phyloP scores from a whole-genome alignment of 2,329 filamentous ascomycete genomes.

The Cladobotryum mycophilum region DNA sequence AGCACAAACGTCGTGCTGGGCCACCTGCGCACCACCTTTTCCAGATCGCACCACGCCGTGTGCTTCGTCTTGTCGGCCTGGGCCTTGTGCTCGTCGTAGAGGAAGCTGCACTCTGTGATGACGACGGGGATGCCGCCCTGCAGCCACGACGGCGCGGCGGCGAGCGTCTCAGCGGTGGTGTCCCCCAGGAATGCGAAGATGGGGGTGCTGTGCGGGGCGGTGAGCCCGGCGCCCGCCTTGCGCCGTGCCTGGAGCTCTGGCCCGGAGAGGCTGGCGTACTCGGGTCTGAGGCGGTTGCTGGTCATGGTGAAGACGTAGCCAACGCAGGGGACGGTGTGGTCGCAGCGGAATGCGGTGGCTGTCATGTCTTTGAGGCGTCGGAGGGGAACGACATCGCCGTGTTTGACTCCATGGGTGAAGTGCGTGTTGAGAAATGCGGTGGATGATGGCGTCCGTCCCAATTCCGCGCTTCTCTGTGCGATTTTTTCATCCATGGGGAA shows the following conservation, averaged over 20 bases:
- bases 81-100: slow-evolving; percentile 35
- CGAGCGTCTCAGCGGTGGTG: slow-evolving; percentile 36
- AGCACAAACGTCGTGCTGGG: slow-evolving; percentile 39
- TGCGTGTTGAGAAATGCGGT: slow-evolving; percentile 31
- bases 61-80: slow-evolving; percentile 43
- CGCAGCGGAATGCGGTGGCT: slow-evolving; percentile 38
- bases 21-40: slow-evolving; percentile 37
- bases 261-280: slow-evolving; percentile 31
- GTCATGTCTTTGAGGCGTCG: slow-evolving; percentile 30
- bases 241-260: slow-evolving; percentile 33
- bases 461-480: slow-evolving; percentile 9
- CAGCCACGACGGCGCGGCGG: slow-evolving; percentile 35
- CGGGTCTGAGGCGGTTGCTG: slow-evolving; percentile 32
- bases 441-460: slow-evolving; percentile 4
- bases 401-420: slow-evolving; percentile 29
- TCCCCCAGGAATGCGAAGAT: slow-evolving; percentile 45
- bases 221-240: slow-evolving; percentile 32
- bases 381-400: slow-evolving; percentile 32
- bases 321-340: slow-evolving; percentile 42
- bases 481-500: slow-evolving; percentile 11
- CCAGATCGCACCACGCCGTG: slow-evolving; percentile 40
- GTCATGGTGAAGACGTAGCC: slow-evolving; percentile 40
- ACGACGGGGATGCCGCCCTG: slow-evolving; percentile 35
- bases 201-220: slow-evolving; percentile 30
- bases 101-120: slow-evolving; percentile 45